These are phyloP conservation scores for Tylopilus sp. DNA, from an alignment of 768 basidiomycete genomes.

Conservation along the genomic window DNA sequence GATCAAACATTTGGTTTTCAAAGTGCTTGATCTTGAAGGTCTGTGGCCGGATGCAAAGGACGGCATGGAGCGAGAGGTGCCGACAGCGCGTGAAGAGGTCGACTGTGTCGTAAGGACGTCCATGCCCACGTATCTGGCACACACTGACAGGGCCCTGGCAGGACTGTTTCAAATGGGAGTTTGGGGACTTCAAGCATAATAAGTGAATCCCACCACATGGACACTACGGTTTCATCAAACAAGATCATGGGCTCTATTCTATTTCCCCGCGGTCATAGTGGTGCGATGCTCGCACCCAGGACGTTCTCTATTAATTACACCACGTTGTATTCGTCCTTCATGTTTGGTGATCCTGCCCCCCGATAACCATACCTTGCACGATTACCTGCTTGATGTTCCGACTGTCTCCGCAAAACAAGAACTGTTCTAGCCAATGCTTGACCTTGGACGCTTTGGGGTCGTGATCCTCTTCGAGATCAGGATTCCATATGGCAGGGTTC, in stretches of 20 bases:
- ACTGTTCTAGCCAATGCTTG: constrained; percentile 67
- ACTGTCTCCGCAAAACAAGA: constrained; percentile 85
- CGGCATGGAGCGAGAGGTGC: constrained; percentile 47
- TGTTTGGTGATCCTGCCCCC: constrained; percentile 50
- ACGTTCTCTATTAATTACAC: constrained; percentile 3
- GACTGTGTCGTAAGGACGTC: constrained; percentile 54
- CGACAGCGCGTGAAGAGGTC: constrained; percentile 53
- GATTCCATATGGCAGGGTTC: constrained; percentile 56
- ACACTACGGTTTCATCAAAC: neutral
- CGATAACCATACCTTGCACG: constrained; percentile 77
- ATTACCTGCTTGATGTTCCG: constrained; percentile 80
- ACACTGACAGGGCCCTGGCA: constrained; percentile 25
- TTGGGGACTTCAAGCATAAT: constrained; percentile 42
- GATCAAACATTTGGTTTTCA: constrained; percentile 51
- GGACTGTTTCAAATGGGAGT: constrained; percentile 83
- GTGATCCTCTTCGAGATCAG: constrained; percentile 32
- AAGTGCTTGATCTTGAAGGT: constrained; percentile 47
- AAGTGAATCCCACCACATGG: constrained; percentile 3
- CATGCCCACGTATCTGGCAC: neutral
- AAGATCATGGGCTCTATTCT: neutral
- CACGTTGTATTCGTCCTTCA: constrained; percentile 2
- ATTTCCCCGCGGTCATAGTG: neutral
- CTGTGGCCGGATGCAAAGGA: constrained; percentile 37
- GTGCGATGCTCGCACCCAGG: neutral
- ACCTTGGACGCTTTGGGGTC: constrained; percentile 33